Evolutionary conservation across 495 filamentous ascomycete genomes (phyloP), one percentile per base, ranked within the genome.

Genomic region (Lentithecium fluviatile): DNA sequence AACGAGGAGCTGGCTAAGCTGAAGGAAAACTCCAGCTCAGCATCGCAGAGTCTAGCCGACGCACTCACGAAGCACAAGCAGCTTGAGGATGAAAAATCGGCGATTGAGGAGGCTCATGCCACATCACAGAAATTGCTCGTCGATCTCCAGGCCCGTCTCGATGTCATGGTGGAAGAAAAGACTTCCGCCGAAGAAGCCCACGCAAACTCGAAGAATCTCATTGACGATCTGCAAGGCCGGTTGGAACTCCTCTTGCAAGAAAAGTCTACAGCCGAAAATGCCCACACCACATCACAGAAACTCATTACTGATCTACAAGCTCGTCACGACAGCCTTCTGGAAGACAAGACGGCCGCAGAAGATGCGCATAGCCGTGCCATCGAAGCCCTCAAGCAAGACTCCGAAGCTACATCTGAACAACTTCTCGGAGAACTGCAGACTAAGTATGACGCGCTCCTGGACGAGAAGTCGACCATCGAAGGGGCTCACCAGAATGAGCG

Each of bases 391-490:
- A 55, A 64, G 38, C 15, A 45, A 13, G 65, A 68, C 37, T 60
- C 60, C 10, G 51, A 62, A 4, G 23, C 51, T 25, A 25, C 52
- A 23, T 62, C 60, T 15, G 59, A 60, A 37, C 54, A 67, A 19
- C 49, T 64, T 6, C 32, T 64, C 6, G 49, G 32, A 42, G 65
- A 67, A 5, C 46, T 67, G 17, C 65, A 67, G 40, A 42, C 60
- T 13, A 59, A 56, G 32, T 56, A 67, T 29, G 65, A 63, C 21
- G 21, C 45, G 15, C 38, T 68, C 4, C 24, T 60, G 2, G 56
- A 63, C 40, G 60, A 64, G n/a, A 64, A 57, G 46, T 52, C 34
- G 1, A 43, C n/a, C 19, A 45, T 11, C 17, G 50, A 64, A 21
- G 52, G 19, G 3, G 17, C 45, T 1, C 56, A 61, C 32, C n/a